Conservation (phyloP, 2,329 filamentous ascomycete species). For the Apiospora aurea region DNA sequence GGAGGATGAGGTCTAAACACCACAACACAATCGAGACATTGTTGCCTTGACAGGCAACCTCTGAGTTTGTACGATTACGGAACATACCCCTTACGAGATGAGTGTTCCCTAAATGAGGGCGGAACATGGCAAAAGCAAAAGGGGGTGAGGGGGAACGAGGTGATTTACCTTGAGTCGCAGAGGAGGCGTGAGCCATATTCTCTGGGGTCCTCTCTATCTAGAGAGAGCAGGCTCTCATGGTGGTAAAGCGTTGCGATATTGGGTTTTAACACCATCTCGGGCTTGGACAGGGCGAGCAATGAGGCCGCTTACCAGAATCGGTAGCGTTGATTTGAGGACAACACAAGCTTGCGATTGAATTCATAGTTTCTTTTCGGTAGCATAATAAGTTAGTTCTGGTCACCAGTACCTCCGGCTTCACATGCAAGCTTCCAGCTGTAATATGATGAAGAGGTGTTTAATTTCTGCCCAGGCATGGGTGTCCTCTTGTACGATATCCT, state of each 20-base stretch:
- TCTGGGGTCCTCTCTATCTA: background rate
- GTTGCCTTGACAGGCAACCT: background rate
- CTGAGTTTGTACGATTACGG: background rate
- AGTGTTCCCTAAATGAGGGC: too few relatives aligned
- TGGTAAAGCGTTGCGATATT: background rate
- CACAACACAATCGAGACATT: background rate
- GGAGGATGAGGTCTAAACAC: constrained; percentile 47
- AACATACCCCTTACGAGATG: background rate
- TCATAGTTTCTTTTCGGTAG: constrained; percentile 6
- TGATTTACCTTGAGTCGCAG: background rate
- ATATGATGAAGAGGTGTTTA: background rate
- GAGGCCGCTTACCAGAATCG: background rate
- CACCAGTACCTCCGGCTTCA: background rate
- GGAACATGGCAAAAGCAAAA: background rate
- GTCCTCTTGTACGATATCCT: background rate
- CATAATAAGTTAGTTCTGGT: constrained; percentile 4
- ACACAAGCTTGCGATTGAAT: background rate
- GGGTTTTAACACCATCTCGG: background rate
- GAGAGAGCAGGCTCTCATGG: background rate
- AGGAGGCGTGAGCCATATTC: background rate
- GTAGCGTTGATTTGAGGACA: background rate
- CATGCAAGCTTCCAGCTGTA: background rate
- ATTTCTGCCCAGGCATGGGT: background rate
- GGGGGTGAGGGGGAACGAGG: background rate
- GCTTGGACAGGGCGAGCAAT: background rate